Conservation (phyloP, 768 basidiomycete species). For the Polyporus arcularius region DNA sequence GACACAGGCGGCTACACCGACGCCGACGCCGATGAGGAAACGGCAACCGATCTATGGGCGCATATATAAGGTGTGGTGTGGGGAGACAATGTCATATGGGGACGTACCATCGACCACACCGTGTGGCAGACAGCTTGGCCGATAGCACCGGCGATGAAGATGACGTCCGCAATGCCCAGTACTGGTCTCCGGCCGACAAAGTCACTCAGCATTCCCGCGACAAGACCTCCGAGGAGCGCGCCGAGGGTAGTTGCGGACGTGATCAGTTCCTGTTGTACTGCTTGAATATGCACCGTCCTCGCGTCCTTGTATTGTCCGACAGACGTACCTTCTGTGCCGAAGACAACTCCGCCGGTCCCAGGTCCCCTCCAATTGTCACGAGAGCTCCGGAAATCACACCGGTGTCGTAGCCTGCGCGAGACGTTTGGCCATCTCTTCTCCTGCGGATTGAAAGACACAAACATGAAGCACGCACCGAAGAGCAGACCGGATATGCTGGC, state of each 20-base stretch:
- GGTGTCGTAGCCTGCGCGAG: conserved; percentile 72
- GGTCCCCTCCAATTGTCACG: conserved; percentile 67
- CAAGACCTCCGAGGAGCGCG: conserved; percentile 73
- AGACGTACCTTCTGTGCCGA: conserved; percentile 60
- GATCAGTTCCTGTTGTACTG: conserved; percentile 59
- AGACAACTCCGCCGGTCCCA: conserved; percentile 58
- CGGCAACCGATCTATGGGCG: conserved; percentile 61
- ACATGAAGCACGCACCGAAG: conserved; percentile 56
- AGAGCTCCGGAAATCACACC: conserved; percentile 82
- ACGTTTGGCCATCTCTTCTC: neutral
- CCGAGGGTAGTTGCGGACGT: conserved; percentile 79
- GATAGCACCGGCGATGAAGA: conserved; percentile 76
- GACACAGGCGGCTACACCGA: conserved; percentile 75
- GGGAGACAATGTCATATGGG: neutral
- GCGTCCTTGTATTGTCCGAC: no score
- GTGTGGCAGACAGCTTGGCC: conserved; percentile 69
- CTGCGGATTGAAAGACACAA: neutral
- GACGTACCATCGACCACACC: conserved; percentile 65
- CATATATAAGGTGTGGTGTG: neutral
- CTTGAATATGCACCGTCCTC: neutral
- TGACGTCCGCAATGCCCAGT: conserved; percentile 64
- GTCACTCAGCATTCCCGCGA: conserved; percentile 69
- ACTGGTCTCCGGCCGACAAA: conserved; percentile 68
- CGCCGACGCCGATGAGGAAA: conserved; percentile 74
- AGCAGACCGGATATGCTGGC: conserved; percentile 77